A percentile compares a stretch with the other conserved stretches of the same genome.
These are phyloP conservation scores for Lecanicillium sp. DNA, from an alignment of 2,329 filamentous ascomycete genomes.

Conservation along the genomic window DNA sequence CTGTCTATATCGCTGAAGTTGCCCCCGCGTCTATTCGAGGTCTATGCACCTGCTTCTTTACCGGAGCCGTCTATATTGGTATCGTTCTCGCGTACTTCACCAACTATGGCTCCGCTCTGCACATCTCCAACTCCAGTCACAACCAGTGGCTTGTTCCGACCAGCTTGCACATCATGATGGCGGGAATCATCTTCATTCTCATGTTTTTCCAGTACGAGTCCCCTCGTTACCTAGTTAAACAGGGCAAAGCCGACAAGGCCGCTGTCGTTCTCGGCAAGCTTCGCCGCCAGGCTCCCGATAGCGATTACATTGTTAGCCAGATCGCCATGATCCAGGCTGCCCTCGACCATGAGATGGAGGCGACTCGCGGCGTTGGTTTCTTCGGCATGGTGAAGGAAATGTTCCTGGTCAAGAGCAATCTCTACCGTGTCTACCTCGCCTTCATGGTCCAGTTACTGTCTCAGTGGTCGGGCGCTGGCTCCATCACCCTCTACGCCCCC, in stretches of 20 bases:
- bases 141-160: slow-evolving; percentile 62
- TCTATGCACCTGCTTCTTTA: slow-evolving; percentile 59
- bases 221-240: slow-evolving; percentile 64
- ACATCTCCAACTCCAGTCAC: slow-evolving; percentile 41
- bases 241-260: slow-evolving; percentile 54
- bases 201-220: slow-evolving; percentile 66
- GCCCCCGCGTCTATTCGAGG: slow-evolving; percentile 63
- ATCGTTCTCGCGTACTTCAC: slow-evolving; percentile 77
- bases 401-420: slow-evolving; percentile 59
- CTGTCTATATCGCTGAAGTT: slow-evolving; percentile 68
- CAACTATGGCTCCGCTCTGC: slow-evolving; percentile 53
- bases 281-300: slow-evolving; percentile 51
- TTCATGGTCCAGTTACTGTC: slow-evolving; percentile 63
- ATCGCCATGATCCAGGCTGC: slow-evolving; percentile 58
- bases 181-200: slow-evolving; percentile 62
- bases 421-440: slow-evolving; percentile 66
- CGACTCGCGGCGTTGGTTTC: slow-evolving; percentile 59
- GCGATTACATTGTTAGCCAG: slow-evolving; percentile 57
- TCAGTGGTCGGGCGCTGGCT: slow-evolving; percentile 68
- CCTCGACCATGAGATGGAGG: slow-evolving; percentile 66
- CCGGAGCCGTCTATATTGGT: slow-evolving; percentile 60
- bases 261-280: slow-evolving; percentile 49
- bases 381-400: slow-evolving; percentile 63
- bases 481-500: slow-evolving; percentile 70
- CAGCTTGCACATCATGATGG: slow-evolving; percentile 71